Conservation (phyloP, 176 grass and related monocot genomes). For the Phyllostachys edulis region DNA sequence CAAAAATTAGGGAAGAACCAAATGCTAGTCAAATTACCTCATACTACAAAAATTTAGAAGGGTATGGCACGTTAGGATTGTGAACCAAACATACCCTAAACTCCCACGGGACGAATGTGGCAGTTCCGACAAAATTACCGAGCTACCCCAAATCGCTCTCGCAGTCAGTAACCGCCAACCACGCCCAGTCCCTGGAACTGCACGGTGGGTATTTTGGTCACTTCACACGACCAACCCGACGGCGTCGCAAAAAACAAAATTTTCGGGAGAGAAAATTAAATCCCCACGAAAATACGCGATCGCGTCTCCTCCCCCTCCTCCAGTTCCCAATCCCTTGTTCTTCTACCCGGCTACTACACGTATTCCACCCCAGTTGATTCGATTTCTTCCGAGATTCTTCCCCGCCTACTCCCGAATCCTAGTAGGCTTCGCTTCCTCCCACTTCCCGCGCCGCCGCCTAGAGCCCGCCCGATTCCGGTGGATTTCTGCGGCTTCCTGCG, state of each 20-base stretch:
- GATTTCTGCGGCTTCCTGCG: background rate
- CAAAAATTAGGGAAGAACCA: too few species aligned
- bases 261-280: background rate
- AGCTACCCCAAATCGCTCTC: background rate
- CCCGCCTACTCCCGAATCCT: background rate
- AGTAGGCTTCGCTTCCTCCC: background rate
- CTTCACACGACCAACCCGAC: background rate
- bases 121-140: background rate
- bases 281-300: constrained; percentile 11
- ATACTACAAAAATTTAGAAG: too few species aligned
- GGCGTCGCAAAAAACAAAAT: background rate
- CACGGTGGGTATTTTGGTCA: background rate
- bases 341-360: background rate
- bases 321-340: constrained; percentile 21
- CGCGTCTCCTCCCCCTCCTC: constrained; percentile 11
- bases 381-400: constrained; percentile 2
- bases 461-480: background rate
- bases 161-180: background rate
- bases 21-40: too few species aligned
- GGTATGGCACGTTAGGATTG: too few species aligned
- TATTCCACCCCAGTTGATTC: background rate
- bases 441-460: background rate
- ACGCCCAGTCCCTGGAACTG: background rate
- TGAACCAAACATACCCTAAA: too few species aligned
- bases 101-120: background rate